A percentile compares a stretch with the other conserved stretches of the same genome.
Conservation (phyloP, 108 stramenopile species). For the Nannochloropsis salina region DNA sequence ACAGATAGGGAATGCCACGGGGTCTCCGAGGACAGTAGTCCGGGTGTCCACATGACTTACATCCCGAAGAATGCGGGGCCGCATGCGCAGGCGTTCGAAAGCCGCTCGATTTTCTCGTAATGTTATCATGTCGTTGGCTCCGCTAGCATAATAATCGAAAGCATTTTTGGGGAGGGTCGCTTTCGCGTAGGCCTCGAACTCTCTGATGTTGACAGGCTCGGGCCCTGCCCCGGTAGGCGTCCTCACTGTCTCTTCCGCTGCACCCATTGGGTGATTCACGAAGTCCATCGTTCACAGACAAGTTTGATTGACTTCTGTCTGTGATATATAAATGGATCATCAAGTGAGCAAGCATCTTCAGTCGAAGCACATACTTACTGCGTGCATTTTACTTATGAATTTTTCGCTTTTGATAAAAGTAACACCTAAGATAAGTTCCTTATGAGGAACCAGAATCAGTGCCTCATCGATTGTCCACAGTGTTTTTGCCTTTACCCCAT, state of each 20-base stretch:
- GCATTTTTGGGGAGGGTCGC: constrained; percentile 49
- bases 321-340: too few relatives aligned
- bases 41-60: constrained; percentile 42
- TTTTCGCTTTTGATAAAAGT: too few relatives aligned
- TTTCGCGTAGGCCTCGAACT: constrained; percentile 49
- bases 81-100: constrained; percentile 46
- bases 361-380: too few relatives aligned
- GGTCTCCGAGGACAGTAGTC: constrained; percentile 48
- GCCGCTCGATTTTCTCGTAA: constrained; percentile 55
- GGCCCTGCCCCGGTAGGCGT: constrained; percentile 39
- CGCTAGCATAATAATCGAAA: constrained; percentile 56
- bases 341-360: too few relatives aligned
- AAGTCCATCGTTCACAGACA: neutral
- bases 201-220: constrained; percentile 52
- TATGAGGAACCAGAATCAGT: too few relatives aligned
- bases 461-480: too few relatives aligned
- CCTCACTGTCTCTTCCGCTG: neutral
- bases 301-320: too few relatives aligned
- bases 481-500: too few relatives aligned
- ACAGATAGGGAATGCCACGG: constrained; percentile 50
- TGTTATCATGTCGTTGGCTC: constrained; percentile 56
- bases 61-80: constrained; percentile 53
- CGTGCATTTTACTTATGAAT: too few relatives aligned
- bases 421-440: too few relatives aligned
- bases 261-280: constrained; percentile 7